Evolutionary conservation across 352 stramenopile genomes (phyloP).

Genomic region (Phytopythium cucurbitacearum): DNA sequence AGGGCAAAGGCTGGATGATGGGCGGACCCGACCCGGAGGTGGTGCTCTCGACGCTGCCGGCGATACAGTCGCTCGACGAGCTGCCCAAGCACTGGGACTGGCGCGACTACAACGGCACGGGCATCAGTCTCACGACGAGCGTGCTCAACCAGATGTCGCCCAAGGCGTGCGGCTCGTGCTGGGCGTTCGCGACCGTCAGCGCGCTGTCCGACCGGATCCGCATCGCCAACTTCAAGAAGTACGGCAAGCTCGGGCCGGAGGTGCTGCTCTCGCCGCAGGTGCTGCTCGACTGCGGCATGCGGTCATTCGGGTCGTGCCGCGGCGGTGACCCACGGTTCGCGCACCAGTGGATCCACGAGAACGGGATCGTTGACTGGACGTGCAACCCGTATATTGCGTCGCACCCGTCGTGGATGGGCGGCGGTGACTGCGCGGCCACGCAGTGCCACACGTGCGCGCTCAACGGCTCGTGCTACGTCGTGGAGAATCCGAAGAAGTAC

Average conservation of each 20-base stretch:
- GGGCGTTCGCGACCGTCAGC: slow-evolving; percentile 69
- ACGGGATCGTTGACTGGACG: slow-evolving; percentile 77
- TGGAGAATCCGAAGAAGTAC: slow-evolving; percentile 59
- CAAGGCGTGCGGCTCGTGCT: slow-evolving; percentile 72
- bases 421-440: slow-evolving; percentile 44
- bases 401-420: slow-evolving; percentile 70
- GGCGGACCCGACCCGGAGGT: slow-evolving; percentile 54
- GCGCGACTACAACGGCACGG: slow-evolving; percentile 75
- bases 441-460: slow-evolving; percentile 69
- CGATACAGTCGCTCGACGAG: slow-evolving; percentile 47
- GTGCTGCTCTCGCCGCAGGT: slow-evolving; percentile 65
- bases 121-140: slow-evolving; percentile 66
- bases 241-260: slow-evolving; percentile 44
- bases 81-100: slow-evolving; percentile 72
- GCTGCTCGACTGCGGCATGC: slow-evolving; percentile 76
- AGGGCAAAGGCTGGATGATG: slow-evolving; percentile 59
- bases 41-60: slow-evolving; percentile 35
- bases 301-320: slow-evolving; percentile 71
- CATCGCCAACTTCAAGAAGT: slow-evolving; percentile 63
- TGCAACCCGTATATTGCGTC: slow-evolving; percentile 82
- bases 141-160: slow-evolving; percentile 81
- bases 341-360: slow-evolving; percentile 83
- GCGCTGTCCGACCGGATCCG: slow-evolving; percentile 76
- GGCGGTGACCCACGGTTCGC: slow-evolving; percentile 77
- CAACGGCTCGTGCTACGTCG: slow-evolving; percentile 50